Base-by-base conservation (phyloP, 441 rosid species). In the Jatropha podagrica region DNA sequence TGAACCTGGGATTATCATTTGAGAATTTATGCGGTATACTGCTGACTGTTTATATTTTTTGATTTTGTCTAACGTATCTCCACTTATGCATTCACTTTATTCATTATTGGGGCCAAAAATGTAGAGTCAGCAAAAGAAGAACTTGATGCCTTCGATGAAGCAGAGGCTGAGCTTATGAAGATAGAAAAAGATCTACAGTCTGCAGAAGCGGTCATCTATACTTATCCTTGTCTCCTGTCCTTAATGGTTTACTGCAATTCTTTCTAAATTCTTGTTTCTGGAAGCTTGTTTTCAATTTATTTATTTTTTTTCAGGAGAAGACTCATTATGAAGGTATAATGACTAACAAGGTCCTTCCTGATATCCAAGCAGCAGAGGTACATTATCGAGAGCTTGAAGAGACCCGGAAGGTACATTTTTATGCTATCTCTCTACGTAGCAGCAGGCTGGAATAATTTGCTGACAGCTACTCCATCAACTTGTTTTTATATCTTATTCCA, bases 71-170 rank as follows among this genome's bases (percentile, higher is more conserved):
- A 38, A 65, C 72, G 38, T 12, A 68, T 67, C 37, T 17, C 13
- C 61, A 73, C 48, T 74, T 49, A 55, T 60, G 55, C 59, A 52
- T 77, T 38, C 61, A 7, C 69, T 74, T 10, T 74, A n/a, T 14
- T 14, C 18, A 26, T 63, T 7, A 68, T 12, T 20, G 14, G 20
- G 27, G 49, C 46, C 60, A 61, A 55, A 69, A 63, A 54, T 80
- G 76, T 75, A 94, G 98, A 92, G 68, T 90, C 97, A 15, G 92
- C 97, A 61, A 88, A 90, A 77, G 90, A 83, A 78, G 97, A 94
- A 69, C 82, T 94, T 27, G 84, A 84, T 74, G 93, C 95, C 79
- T 88, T 88, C 78, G 92, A 88, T 80, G 83, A 88, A 74, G 94
- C 98, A 75, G 98, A 96, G 84, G 76, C 76, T 68, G 93, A 91